Base-by-base conservation (phyloP, 2,329 filamentous ascomycete species). In the Aspergillus fumigatiaffinis region DNA sequence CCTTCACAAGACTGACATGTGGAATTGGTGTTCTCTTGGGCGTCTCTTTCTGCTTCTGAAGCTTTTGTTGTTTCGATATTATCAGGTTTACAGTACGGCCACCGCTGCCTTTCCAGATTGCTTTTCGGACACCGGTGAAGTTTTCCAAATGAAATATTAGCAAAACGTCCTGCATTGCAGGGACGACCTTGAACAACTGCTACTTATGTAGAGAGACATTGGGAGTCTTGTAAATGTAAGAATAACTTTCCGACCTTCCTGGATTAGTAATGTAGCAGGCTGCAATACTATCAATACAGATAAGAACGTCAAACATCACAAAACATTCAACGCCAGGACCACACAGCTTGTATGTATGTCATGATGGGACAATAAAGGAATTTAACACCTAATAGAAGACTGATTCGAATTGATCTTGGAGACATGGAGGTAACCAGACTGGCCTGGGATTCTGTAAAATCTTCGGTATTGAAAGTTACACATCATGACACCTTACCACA, bases 401-500 rank as follows among this genome's bases (percentile, higher is more conserved):
- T 17, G 44, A 21, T 26, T 25, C 0, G 14, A 47, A 25, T 14
- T 17, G 10, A 25, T 17, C 2, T 10, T 14, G 44, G 3, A 47
- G 23, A 17, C 21, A 47, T 26, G 10, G 4, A 4, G 26, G 3
- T 25, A 12, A 14, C 6, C 8, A 10, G 26, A 23, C 21, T 7
- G 10, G 25, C 0, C 44, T 25, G 8, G 21, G 3, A 23, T 14
- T 21, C 10, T 47, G 21, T 7, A 29, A 14, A 26, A n/a, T 17
- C 14, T 26, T 26, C 28, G 21, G 41, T 53, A 41, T 51, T 53
- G 21, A 46, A 29, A 17, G 20, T 44, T 52, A 42, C 29, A 17
- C 1, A 49, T 23, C 50, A 41, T 55, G 59, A 58, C 58, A 60
- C 60, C 59, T 63, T 64, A 64, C 70, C 66, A 50, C 49, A 68